Percentiles rank a stretch among this genome's conserved stretches.
Conservation (phyloP, 2,329 filamentous ascomycete species). For the Fusarium sp. region DNA sequence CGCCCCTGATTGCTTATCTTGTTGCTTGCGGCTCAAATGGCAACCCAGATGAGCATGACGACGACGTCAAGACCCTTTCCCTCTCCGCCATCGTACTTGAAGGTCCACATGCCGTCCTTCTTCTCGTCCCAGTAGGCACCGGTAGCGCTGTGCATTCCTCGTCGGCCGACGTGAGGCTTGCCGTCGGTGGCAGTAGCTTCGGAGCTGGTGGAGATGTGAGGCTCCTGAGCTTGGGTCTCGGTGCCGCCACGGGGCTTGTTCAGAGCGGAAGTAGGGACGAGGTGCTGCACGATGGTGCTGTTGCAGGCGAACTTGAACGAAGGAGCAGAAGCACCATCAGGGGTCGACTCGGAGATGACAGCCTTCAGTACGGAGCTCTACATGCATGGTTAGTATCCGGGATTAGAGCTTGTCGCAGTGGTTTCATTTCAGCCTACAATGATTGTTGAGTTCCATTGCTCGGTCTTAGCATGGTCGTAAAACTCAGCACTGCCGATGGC, state of each 20-base stretch:
- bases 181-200: conserved; percentile 68
- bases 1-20: conserved; percentile 11
- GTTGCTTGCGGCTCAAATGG: conserved; percentile 58
- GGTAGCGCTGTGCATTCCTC: conserved; percentile 90
- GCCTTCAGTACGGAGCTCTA: conserved; percentile 82
- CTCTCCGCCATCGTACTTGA: conserved; percentile 81
- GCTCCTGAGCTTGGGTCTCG: conserved; percentile 60
- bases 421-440: conserved; percentile 72
- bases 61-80: conserved; percentile 76
- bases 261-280: conserved; percentile 73
- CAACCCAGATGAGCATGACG: conserved; percentile 83
- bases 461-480: conserved; percentile 89
- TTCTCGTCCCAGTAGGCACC: conserved; percentile 93
- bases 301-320: conserved; percentile 95
- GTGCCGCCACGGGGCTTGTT: conserved; percentile 68
- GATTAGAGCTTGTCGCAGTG: conserved; percentile 1
- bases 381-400: conserved; percentile 28
- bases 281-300: conserved; percentile 97
- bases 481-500: conserved; percentile 78
- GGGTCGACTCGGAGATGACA: conserved; percentile 79
- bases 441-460: conserved; percentile 90
- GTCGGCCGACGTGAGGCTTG: conserved; percentile 80
- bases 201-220: conserved; percentile 67
- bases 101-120: conserved; percentile 90
- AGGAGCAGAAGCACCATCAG: conserved; percentile 67